phyloP scores from a whole-genome alignment of 2,329 filamentous ascomycete genomes.

The Magnaporthiopsis rhizophila region DNA sequence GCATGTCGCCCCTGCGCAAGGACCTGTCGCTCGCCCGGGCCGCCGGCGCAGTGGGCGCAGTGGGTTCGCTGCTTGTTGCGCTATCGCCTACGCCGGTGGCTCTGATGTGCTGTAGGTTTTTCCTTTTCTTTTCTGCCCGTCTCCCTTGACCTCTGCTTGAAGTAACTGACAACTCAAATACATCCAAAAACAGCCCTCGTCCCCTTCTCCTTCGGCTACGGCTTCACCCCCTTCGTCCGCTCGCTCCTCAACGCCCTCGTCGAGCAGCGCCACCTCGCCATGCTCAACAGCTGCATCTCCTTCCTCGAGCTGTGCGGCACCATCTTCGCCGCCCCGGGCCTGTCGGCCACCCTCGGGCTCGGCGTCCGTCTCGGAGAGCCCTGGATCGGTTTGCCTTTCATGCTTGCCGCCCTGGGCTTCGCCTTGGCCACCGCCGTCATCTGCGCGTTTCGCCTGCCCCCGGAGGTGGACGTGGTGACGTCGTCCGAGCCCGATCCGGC shows the following conservation, averaged over 20 bases:
- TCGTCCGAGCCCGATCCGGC: no score
- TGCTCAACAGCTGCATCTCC: conserved; percentile 43
- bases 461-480: neutral
- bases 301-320: conserved; percentile 41
- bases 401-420: conserved; percentile 27
- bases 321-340: conserved; percentile 35
- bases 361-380: conserved; percentile 37
- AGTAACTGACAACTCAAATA: neutral
- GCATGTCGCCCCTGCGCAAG: conserved; percentile 24
- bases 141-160: neutral
- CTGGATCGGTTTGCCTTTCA: conserved; percentile 43
- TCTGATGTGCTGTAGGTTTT: conserved; percentile 18
- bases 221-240: conserved; percentile 34
- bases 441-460: conserved; percentile 18
- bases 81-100: conserved; percentile 26
- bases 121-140: neutral
- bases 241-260: conserved; percentile 45
- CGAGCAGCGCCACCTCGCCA: conserved; percentile 44
- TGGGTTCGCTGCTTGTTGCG: conserved; percentile 27
- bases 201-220: conserved; percentile 36
- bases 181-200: conserved; percentile 26
- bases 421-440: conserved; percentile 21
- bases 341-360: conserved; percentile 36
- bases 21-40: conserved; percentile 32
- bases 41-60: conserved; percentile 21